Evolutionary conservation across 768 basidiomycete species (phyloP).

Genomic region (Roridomyces roridus): DNA sequence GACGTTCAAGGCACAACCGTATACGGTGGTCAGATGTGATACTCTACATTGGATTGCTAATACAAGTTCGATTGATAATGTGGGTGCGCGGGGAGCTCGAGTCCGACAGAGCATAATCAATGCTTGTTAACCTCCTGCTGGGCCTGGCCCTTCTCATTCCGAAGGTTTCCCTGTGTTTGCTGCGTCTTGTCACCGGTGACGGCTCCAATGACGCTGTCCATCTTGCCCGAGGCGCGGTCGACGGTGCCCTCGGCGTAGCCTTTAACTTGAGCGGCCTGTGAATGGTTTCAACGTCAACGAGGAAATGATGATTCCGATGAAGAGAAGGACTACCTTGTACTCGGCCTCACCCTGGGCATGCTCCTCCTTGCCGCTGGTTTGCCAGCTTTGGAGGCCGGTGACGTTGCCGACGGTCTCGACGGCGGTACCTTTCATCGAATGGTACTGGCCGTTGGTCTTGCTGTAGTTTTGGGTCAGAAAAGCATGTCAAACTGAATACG

Average conservation of each 20-base stretch:
- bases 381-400: conserved; percentile 42
- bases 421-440: conserved; percentile 11
- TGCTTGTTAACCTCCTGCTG: conserved; percentile 53
- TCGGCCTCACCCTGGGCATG: conserved; percentile 44
- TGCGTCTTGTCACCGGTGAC: conserved; percentile 44
- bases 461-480: neutral
- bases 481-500: too few species aligned
- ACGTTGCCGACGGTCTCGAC: conserved; percentile 39
- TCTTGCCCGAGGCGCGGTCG: conserved; percentile 43
- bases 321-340: conserved; percentile 19
- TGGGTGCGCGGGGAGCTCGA: too few species aligned
- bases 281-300: too few species aligned
- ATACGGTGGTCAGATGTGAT: too few species aligned
- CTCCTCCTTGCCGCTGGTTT: conserved; percentile 42
- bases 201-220: conserved; percentile 42
- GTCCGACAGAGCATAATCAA: too few species aligned
- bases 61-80: too few species aligned
- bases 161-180: conserved; percentile 47
- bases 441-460: conserved; percentile 24
- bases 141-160: conserved; percentile 53
- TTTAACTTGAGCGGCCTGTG: conserved; percentile 36
- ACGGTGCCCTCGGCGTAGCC: conserved; percentile 43
- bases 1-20: too few species aligned
- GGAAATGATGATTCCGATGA: too few species aligned
- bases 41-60: too few species aligned